phyloP scores from a whole-genome alignment of 139 green algal genomes.

The Astrephomene gubernaculifera region DNA sequence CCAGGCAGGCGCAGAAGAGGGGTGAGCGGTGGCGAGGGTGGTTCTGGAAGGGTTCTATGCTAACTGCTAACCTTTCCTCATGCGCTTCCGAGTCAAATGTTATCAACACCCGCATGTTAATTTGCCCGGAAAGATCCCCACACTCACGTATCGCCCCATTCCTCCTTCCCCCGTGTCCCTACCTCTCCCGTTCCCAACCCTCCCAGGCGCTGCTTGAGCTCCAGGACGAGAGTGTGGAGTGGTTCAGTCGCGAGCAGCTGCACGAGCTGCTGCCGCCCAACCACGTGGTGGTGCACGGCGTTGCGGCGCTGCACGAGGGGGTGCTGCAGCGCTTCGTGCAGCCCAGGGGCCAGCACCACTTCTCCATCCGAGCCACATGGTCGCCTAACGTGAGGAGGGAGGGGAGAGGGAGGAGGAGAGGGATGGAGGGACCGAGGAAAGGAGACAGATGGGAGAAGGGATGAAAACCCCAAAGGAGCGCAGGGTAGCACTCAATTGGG shows the following conservation, averaged over 20 bases:
- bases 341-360: slow-evolving; percentile 46
- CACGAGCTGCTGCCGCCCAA: slow-evolving; percentile 31
- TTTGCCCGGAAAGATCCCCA: too few species aligned
- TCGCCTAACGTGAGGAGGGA: slow-evolving; percentile 21
- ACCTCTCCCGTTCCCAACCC: too few species aligned
- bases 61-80: too few species aligned
- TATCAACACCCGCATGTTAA: too few species aligned
- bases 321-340: slow-evolving; percentile 56
- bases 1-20: not conserved
- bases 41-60: too few species aligned
- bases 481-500: too few species aligned
- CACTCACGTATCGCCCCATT: too few species aligned
- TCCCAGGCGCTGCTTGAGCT: slow-evolving; percentile 23
- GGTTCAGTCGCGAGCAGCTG: slow-evolving; percentile 24
- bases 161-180: too few species aligned
- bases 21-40: not conserved
- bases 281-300: slow-evolving; percentile 39
- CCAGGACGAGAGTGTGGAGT: slow-evolving; percentile 32
- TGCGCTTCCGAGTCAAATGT: too few species aligned
- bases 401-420: not conserved
- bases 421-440: too few species aligned
- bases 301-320: slow-evolving; percentile 52
- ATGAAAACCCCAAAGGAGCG: too few species aligned
- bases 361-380: slow-evolving; percentile 38
- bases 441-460: too few species aligned